phyloP scores from a whole-genome alignment of 441 rosid genomes.

The Hypseocharis bilobata region DNA sequence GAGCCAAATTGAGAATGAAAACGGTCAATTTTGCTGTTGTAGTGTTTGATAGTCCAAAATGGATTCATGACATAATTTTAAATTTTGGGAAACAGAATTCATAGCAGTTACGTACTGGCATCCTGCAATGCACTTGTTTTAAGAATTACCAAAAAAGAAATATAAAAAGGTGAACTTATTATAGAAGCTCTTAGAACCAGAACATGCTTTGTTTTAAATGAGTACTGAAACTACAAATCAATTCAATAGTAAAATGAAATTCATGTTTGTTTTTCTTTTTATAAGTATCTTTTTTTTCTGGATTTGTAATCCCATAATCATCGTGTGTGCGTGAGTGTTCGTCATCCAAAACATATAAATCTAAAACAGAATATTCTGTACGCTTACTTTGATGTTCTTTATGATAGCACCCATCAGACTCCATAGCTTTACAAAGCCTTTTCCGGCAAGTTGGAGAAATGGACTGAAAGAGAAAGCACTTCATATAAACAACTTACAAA shows the following conservation, averaged over 20 bases:
- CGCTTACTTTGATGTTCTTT: constrained; percentile 45
- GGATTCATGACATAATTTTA: not conserved
- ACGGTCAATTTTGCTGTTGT: too few relatives aligned
- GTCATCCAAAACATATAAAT: not conserved
- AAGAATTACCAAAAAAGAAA: too few relatives aligned
- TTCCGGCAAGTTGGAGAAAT: constrained; percentile 75
- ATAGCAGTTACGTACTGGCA: too few relatives aligned
- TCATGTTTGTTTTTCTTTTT: too few relatives aligned
- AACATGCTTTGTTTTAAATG: too few relatives aligned
- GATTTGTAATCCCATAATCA: not conserved
- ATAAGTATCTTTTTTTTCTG: not conserved
- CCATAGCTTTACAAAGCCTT: constrained; percentile 56
- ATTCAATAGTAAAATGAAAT: not conserved
- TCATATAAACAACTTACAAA: constrained; percentile 14
- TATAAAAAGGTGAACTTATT: too few relatives aligned
- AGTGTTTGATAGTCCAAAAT: not conserved
- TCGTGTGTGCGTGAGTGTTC: not conserved
- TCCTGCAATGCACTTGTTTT: not conserved
- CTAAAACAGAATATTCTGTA: constrained; percentile 4
- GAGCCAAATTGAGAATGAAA: too few relatives aligned
- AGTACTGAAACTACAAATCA: not conserved
- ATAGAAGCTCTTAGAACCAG: too few relatives aligned
- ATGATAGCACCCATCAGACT: constrained; percentile 33
- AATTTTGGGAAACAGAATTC: not conserved
- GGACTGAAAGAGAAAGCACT: constrained; percentile 39